Conservation (phyloP, 768 basidiomycete species). For the Inosperma sp. region DNA sequence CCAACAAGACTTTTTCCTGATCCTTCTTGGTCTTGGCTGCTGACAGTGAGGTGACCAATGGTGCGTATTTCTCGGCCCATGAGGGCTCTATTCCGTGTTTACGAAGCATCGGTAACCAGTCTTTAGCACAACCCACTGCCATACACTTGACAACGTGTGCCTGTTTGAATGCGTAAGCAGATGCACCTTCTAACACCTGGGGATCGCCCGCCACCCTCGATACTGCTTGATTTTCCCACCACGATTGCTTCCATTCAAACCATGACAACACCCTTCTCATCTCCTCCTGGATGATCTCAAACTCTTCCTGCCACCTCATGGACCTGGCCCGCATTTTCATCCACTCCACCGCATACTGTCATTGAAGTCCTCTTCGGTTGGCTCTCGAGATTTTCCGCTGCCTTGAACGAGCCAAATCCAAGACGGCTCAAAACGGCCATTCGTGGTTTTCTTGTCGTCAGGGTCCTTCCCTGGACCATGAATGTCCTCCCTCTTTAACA, state of each 20-base stretch:
- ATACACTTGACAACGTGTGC: not conserved
- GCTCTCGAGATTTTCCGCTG: not conserved
- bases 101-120: not conserved
- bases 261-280: conserved; percentile 5
- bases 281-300: conserved; percentile 9
- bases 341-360: conserved; percentile 14
- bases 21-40: not conserved
- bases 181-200: not conserved
- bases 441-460: conserved; percentile 6
- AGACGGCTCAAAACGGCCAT: no score
- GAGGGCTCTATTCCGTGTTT: not conserved
- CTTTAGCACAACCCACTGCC: not conserved
- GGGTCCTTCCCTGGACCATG: no score
- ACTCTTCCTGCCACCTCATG: conserved; percentile 10
- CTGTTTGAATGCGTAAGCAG: no score
- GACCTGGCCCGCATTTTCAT: not conserved
- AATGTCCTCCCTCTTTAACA: conserved; percentile 10
- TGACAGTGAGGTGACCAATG: no score
- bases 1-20: not conserved
- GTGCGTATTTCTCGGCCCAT: not conserved
- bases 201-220: not conserved
- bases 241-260: no score
- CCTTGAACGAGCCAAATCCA: conserved; percentile 25
- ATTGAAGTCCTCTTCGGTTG: conserved; percentile 9
- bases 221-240: not conserved